Base-by-base conservation (phyloP, 2,329 filamentous ascomycete species). In the Stachybotrys chartarum region DNA sequence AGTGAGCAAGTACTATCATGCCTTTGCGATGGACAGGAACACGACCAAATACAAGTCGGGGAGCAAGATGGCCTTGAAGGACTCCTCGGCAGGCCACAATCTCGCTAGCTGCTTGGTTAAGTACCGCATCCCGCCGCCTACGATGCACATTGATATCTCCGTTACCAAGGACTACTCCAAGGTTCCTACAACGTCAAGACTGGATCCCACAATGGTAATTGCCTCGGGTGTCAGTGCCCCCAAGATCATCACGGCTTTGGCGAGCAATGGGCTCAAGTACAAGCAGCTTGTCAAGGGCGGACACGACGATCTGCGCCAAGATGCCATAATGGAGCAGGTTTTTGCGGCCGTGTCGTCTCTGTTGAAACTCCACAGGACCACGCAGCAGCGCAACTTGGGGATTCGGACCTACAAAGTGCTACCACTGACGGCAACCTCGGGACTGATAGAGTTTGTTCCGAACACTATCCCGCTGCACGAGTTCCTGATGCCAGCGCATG, bases 271-370 rank as follows among this genome's bases (percentile, higher is more conserved):
- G 7, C 75, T 80, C 55, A 82, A 80, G 42, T 96, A 92, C 74
- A 96, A 90, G 69, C 91, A 97, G 72, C 78, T 99, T 58, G 90
- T 96, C 68, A 99, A 99, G 78, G 91, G 91, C 59, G 92, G 94
- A 17, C 93, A 93, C 66, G 94, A 99, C 69, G 93, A 99, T 68
- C 81, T 99, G 12, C 88, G 95, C 8, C 94, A 99, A 74, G 94
- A 99, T 66, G 91, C 93, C 49, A 99, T 85, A 77, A 99, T 99
- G 95, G 95, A 99, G 71, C 94, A 99, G 72, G 94, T 99, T 1
- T 99, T 99, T 69, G 90, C 92, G 56, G 91, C 96, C 71, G 94
- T 97, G 24, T 97, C 91, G 56, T 89, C 90, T 53, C 82, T 99
- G 24, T 78, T 99, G 30, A 89, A 90, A 68, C 86, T 90, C 51